These are phyloP conservation scores for Ophiocordyceps robertsii DNA, from an alignment of 2,329 filamentous ascomycete genomes.

Conservation along the genomic window DNA sequence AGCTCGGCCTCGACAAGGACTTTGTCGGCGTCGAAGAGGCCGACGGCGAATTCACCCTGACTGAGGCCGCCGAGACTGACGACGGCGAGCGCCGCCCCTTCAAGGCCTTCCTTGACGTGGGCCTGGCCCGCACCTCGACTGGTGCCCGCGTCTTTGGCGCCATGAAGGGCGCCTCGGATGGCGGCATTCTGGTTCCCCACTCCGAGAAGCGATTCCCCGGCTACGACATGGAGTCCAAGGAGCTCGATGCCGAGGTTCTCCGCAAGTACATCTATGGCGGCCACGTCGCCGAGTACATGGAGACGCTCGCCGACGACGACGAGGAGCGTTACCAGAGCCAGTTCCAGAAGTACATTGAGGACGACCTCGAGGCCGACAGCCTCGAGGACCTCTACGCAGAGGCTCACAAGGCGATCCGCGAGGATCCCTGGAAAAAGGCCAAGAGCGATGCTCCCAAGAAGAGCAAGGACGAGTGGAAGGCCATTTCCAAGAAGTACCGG, in stretches of 20 bases:
- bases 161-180: conserved; percentile 99
- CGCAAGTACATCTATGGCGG: conserved; percentile 99
- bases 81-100: conserved; percentile 94
- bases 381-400: conserved; percentile 94
- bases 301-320: conserved; percentile 97
- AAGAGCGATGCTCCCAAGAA: conserved; percentile 69
- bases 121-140: conserved; percentile 92
- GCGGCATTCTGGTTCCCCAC: conserved; percentile 93
- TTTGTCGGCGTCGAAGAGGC: conserved; percentile 96
- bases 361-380: conserved; percentile 90
- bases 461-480: conserved; percentile 95
- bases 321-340: conserved; percentile 99
- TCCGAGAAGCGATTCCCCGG: conserved; percentile 99
- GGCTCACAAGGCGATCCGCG: conserved; percentile 92
- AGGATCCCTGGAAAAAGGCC: conserved; percentile 94
- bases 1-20: conserved; percentile 87
- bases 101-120: conserved; percentile 98
- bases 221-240: conserved; percentile 93
- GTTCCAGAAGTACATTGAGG: conserved; percentile 96
- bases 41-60: conserved; percentile 90
- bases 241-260: conserved; percentile 92
- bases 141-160: conserved; percentile 98
- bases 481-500: conserved; percentile 84
- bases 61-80: conserved; percentile 83
- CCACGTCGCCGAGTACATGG: conserved; percentile 99